Conservation (phyloP, 208 protist genomes). For the Sergeia podlipaevii region DNA sequence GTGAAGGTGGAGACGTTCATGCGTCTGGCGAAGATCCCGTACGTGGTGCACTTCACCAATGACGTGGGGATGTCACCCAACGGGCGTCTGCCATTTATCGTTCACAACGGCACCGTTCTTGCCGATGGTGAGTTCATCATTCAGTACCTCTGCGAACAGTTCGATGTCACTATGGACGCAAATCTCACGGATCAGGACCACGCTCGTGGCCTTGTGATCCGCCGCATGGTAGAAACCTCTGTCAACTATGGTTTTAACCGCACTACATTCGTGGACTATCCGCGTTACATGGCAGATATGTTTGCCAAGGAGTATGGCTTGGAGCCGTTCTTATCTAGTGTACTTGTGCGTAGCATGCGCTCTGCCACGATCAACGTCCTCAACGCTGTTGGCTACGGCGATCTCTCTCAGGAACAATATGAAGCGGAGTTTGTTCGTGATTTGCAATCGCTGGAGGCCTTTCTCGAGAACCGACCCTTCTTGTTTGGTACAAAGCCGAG, state of each 20-base stretch:
- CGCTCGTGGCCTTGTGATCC: conserved; percentile 38
- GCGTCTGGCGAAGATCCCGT: conserved; percentile 64
- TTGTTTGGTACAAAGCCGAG: conserved; percentile 44
- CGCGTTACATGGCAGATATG: conserved; percentile 49
- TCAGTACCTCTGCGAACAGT: conserved; percentile 48
- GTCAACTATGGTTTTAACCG: conserved; percentile 69
- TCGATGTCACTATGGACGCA: conserved; percentile 43
- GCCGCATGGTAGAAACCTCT: conserved; percentile 55
- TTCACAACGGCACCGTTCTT: conserved; percentile 45
- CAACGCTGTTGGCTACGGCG: conserved; percentile 47
- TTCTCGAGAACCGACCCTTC: conserved; percentile 34
- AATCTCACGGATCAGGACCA: conserved; percentile 44
- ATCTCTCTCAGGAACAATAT: conserved; percentile 43
- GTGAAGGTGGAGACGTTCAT: conserved; percentile 71
- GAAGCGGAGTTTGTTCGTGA: conserved; percentile 56
- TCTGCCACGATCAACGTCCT: conserved; percentile 37
- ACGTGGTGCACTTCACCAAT: conserved; percentile 64
- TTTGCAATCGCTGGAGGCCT: conserved; percentile 49
- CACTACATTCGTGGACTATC: conserved; percentile 50
- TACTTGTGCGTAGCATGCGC: conserved; percentile 54
- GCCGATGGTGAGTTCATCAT: conserved; percentile 58
- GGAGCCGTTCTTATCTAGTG: conserved; percentile 25
- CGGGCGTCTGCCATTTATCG: conserved; percentile 55
- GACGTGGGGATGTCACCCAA: conserved; percentile 52
- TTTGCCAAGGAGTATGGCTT: conserved; percentile 51